Base-by-base conservation (phyloP, 768 basidiomycete species). In the Hydnum rufescens region DNA sequence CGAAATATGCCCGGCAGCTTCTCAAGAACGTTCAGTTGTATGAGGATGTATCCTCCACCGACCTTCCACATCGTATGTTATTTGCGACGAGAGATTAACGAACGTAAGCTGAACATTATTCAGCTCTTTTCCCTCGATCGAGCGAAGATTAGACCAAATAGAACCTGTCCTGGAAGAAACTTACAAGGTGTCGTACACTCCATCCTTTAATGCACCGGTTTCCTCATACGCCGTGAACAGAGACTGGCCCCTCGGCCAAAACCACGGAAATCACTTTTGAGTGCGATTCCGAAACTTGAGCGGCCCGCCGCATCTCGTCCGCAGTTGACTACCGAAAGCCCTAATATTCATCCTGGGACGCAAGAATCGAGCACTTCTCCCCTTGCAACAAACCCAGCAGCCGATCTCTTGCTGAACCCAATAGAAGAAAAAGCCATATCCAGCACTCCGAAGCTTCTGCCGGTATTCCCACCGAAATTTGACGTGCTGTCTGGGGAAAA, bases 401-500 rank as follows among this genome's bases (percentile, higher is more conserved):
- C 13, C 44, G 44, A 47, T 23, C 44, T 28, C 16, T 23, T 47
- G 16, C 44, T 47, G 16, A 25, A 8, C 44, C 26, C 13, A 8
- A 8, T 19, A 19, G 19, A 39, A 39, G 36, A 39, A 39, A 19
- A 39, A 39, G 8, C 36, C 8, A 19, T 8, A 8, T 19, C 36
- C 8, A 39, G 8, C 36, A 19, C 44, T 26, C 44, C 6, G 16
- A 8, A 8, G 8, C 44, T 47, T 26, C 23, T 47, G 16, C 6
- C 28, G 16, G 6, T 16, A 8, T 26, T 26, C 44, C 44, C 6
- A 13, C 28, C 8, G 8, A 6, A 47, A 6, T 47, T n/a, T n/a
- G n/a, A n/a, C n/a, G n/a, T n/a, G n/a, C n/a, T n/a, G n/a, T n/a
- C 63, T 4, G 61, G 61, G 1, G 61, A 60, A 18, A 55, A 58